Base-by-base conservation (phyloP, 305 asterid species). In the Rubia tinctorum region DNA sequence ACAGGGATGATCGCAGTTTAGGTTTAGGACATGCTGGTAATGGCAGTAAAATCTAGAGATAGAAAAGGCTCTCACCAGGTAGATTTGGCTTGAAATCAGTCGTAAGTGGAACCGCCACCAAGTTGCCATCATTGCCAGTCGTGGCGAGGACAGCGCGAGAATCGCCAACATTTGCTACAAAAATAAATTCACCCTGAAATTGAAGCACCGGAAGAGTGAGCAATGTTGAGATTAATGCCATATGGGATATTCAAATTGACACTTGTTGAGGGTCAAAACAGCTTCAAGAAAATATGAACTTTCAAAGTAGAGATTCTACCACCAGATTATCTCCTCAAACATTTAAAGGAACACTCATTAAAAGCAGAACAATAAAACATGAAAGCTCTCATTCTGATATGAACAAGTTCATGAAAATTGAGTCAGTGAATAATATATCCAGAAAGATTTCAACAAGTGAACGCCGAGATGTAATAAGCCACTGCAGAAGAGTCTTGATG, bases 101-200 rank as follows among this genome's bases (percentile, higher is more conserved):
- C 8, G 97, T 91, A 64, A 94, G 98, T 84, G 92, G 98, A 74
- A 91, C 89, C 0, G 98, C 81, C 42, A 78, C 81, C 80, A 90
- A 81, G 81, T 77, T 77, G 42, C 97, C 98, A 30, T 83, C 74
- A 53, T 90, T 91, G 12, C 84, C 79, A 49, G 86, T 81, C 71
- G 98, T 86, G 45, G 90, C 99, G 45, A 94, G 78, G 20, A 94
- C 96, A 62, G 98, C 99, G 30, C 99, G 97, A 0, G 99, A 94
- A 79, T 94, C 99, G 1, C 98, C 98, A 30, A 94, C 97, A 42
- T 94, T 94, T 49, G 98, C 95, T 39, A 91, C 9, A 76, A 74
- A 91, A 47, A 94, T 74, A 60, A 63, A 58, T 42, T 91, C 96
- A 7, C 97, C 98, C 98, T 93, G 80, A 17, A 17, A 53, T 53